Evolutionary conservation across 176 grass and related monocot species (phyloP).

Genomic region (Lolium multiflorum): DNA sequence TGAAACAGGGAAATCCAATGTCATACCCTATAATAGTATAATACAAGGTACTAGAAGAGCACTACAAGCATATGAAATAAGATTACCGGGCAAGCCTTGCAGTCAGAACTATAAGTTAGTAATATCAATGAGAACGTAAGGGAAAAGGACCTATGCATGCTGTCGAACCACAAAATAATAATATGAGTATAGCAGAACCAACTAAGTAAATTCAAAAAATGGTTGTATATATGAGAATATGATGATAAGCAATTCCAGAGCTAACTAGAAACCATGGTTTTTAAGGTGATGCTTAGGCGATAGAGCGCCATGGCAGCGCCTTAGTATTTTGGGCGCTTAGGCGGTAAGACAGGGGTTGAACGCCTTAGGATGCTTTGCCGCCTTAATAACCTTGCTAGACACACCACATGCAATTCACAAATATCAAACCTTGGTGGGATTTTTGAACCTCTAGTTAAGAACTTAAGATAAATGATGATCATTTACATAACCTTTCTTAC

Average conservation of each 20-base stretch:
- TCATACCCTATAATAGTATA: slow-evolving; percentile 18
- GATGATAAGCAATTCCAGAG: not conserved
- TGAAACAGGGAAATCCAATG: slow-evolving; percentile 12
- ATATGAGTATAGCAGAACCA: not conserved
- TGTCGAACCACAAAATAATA: slow-evolving; percentile 1
- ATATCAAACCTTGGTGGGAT: not conserved
- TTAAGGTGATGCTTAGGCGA: too few relatives aligned
- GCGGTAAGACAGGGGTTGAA: too few relatives aligned
- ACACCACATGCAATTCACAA: not conserved
- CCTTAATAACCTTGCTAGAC: not conserved
- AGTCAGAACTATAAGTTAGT: slow-evolving; percentile 15
- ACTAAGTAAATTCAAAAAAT: not conserved
- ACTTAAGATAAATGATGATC: not conserved
- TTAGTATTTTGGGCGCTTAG: too few relatives aligned
- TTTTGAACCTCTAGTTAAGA: not conserved
- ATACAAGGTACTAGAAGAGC: slow-evolving; percentile 6
- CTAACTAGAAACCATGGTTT: not conserved
- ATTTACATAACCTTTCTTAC: not conserved
- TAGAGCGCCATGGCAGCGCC: too few relatives aligned
- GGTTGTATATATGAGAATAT: not conserved
- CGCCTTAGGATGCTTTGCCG: too few relatives aligned
- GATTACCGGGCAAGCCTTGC: not conserved
- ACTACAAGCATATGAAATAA: not conserved
- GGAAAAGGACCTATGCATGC: not conserved
- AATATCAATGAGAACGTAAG: not conserved